Conservation (phyloP, 75 land plant genomes). For the Pinus taeda region DNA sequence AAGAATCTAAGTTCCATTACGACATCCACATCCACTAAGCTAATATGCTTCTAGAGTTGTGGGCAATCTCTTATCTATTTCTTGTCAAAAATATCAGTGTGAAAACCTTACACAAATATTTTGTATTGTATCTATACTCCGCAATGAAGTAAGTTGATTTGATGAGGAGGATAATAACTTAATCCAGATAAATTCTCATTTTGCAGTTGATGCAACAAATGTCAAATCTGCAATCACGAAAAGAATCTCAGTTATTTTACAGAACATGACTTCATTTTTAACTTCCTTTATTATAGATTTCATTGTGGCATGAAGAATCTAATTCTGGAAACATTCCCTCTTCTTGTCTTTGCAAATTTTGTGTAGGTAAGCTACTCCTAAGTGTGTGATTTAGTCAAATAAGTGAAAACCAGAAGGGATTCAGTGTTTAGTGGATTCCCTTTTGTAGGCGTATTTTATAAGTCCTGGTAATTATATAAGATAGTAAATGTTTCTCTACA, state of each 20-base stretch:
- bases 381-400: background rate
- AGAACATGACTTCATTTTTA: constrained; percentile 79
- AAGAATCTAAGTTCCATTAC: background rate
- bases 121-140: constrained; percentile 57
- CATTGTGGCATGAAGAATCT: constrained; percentile 81
- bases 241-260: constrained; percentile 73
- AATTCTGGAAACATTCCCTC: constrained; percentile 81
- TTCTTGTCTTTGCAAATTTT: constrained; percentile 74
- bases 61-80: background rate
- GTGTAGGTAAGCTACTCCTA: constrained; percentile 57
- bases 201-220: constrained; percentile 78
- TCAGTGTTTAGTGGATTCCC: no score
- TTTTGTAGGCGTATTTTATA: no score
- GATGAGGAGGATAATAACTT: constrained; percentile 86
- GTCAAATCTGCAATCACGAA: constrained; percentile 86
- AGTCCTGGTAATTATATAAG: constrained; percentile 12
- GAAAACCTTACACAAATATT: background rate
- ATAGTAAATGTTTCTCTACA: background rate
- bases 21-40: background rate
- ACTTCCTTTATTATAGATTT: constrained; percentile 79
- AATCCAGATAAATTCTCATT: constrained; percentile 63
- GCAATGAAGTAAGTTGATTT: constrained; percentile 92
- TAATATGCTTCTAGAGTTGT: background rate
- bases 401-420: background rate
- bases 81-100: background rate